phyloP scores from a whole-genome alignment of 306 rosid genomes.

The Acacia acuminata region DNA sequence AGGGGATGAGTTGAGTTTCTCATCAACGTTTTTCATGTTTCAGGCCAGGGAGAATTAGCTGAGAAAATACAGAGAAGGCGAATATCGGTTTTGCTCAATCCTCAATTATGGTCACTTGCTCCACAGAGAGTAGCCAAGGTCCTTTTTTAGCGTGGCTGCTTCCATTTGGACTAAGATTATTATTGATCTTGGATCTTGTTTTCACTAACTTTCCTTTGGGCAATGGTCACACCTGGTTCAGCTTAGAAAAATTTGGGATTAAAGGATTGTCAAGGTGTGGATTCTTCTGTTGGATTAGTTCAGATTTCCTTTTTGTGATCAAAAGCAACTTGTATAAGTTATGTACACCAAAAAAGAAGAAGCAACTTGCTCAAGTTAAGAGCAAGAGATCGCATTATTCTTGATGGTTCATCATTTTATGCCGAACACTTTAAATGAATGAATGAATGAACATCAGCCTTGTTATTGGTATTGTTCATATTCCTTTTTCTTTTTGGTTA shows the following conservation, averaged over 20 bases:
- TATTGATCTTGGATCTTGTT: conserved; percentile 1
- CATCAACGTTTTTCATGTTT: conserved; percentile 44
- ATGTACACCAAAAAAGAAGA: neutral
- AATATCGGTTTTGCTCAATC: conserved; percentile 36
- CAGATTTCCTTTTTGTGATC: conserved; percentile 24
- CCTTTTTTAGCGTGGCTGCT: conserved; percentile 34
- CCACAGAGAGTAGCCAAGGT: conserved; percentile 39
- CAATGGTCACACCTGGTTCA: neutral
- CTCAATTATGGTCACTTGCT: conserved; percentile 37
- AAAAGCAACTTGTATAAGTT: conserved; percentile 18
- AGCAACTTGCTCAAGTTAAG: neutral
- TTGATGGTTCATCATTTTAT: conserved; percentile 2
- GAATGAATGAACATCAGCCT: conserved; percentile 11
- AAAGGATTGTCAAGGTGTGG: conserved; percentile 21
- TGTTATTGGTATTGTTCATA: neutral
- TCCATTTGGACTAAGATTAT: conserved; percentile 34
- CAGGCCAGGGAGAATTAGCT: conserved; percentile 84
- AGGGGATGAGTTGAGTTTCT: conserved; percentile 27
- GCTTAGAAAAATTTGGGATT: neutral
- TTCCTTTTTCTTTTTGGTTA: neutral
- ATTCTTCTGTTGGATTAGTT: conserved; percentile 39
- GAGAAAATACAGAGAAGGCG: conserved; percentile 28
- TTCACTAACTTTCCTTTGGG: neutral
- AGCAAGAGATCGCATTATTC: conserved; percentile 8
- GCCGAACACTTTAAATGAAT: conserved; percentile 22